Evolutionary conservation across 208 protist genomes (phyloP), one percentile per base, ranked within the genome.

Genomic region (Acanthamoeba quina): DNA sequence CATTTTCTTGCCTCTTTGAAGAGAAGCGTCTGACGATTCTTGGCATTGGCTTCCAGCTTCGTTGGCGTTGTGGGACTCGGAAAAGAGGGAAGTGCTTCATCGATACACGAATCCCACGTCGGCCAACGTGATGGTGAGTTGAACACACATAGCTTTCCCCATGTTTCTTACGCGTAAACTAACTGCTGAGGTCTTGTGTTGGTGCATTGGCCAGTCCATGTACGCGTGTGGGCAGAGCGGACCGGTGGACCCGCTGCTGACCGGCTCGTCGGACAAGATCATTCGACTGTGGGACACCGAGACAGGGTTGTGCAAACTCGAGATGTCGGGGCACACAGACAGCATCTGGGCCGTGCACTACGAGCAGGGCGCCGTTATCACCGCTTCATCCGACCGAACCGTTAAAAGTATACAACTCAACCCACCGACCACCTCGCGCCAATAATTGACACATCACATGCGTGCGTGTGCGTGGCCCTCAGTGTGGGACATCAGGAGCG

Each of bases 311-410:
- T 86, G 78, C 78, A 86, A 86, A 49, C 78, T 86, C 13, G 78
- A 86, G 21, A 86, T 86, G 78, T 21, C 78, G 5, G 78, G 78
- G 1, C 78, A 86, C 52, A 86, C 78, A 13, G 78, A 86, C 49
- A 86, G 78, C 78, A 86, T 86, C 21, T 86, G 78, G 78, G 78
- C 78, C 19, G 78, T 86, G 9, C 78, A 86, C 52, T 86, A 86
- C 49, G 26, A 56, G 1, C 78, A 86, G 34, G 78, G 78, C 29
- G 78, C 52, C 10, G 78, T 86, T 29, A 62, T 86, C 78, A 62
- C 78, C 15, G 78, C 78, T 26, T 86, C 78, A 29, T 86, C 78
- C 29, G 78, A 86, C 44, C 78, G 78, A 5, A 86, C 78, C 7
- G 78, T 86, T 10, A 86, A 86, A 24, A 86, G 78, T 86, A 64